Percentiles rank a stretch among this genome's conserved stretches.
Evolutionary conservation across 768 basidiomycete genomes (phyloP).

Genomic region (Candolleomyces eurysporus): DNA sequence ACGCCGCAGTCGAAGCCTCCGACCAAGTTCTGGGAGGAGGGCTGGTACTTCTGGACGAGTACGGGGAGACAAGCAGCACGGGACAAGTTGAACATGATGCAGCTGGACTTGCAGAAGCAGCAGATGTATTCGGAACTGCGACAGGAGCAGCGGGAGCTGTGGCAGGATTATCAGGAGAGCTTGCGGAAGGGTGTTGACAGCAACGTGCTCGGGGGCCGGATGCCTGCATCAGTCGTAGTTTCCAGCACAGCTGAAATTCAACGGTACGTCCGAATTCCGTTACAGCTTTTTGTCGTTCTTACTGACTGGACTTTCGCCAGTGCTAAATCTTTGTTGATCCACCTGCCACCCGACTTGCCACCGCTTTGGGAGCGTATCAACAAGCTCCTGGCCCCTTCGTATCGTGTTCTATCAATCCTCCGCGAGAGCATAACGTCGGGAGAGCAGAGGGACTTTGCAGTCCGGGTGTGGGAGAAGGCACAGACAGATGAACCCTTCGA

Average conservation of each 20-base stretch:
- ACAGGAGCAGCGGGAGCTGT: slow-evolving; percentile 40
- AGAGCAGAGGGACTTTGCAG: slow-evolving; percentile 55
- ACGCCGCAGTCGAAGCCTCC: slow-evolving; percentile 27
- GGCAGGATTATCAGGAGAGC: slow-evolving; percentile 53
- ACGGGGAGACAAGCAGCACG: slow-evolving; percentile 49
- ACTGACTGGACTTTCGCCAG: slow-evolving; percentile 25
- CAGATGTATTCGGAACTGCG: slow-evolving; percentile 36
- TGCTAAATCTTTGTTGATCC: slow-evolving; percentile 51
- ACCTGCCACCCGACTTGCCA: slow-evolving; percentile 55
- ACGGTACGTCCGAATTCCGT: slow-evolving; percentile 26
- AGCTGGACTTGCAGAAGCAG: slow-evolving; percentile 52
- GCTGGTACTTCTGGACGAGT: slow-evolving; percentile 74
- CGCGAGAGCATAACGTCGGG: slow-evolving; percentile 56
- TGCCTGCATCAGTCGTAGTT: slow-evolving; percentile 42
- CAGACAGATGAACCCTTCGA: slow-evolving; percentile 58
- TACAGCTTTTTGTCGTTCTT: neutral
- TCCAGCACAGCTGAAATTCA: slow-evolving; percentile 38
- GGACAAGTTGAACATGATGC: slow-evolving; percentile 62
- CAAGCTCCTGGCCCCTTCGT: slow-evolving; percentile 57
- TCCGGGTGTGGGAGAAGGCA: slow-evolving; percentile 62
- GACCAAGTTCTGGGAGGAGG: slow-evolving; percentile 66
- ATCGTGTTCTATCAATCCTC: slow-evolving; percentile 48
- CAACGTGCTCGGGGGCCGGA: slow-evolving; percentile 13
- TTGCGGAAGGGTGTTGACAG: slow-evolving; percentile 27
- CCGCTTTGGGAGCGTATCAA: slow-evolving; percentile 52